A percentile compares a stretch with the other conserved stretches of the same genome.
Evolutionary conservation across 2,329 filamentous ascomycete species (phyloP).

Genomic region (Cercospora zeina): DNA sequence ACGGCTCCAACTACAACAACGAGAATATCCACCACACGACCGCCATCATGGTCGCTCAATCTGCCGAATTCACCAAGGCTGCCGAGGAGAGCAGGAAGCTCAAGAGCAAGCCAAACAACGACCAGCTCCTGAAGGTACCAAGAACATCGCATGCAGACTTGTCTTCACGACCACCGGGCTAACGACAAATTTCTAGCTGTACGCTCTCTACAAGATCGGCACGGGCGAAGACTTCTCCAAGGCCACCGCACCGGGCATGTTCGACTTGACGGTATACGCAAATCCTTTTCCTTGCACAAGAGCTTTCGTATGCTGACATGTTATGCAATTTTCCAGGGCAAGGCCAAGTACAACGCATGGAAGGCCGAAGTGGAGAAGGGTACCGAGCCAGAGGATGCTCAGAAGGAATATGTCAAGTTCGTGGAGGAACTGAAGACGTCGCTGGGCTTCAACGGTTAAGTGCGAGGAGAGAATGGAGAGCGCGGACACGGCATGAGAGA

Average conservation of each 20-base stretch:
- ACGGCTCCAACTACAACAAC: background rate
- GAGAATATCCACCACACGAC: background rate
- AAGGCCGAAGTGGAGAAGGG: constrained; percentile 66
- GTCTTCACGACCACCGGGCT: background rate
- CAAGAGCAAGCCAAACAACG: constrained; percentile 62
- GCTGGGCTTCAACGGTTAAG: constrained; percentile 65
- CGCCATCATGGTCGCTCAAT: constrained; percentile 22
- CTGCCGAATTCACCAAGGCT: constrained; percentile 80
- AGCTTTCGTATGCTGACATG: background rate
- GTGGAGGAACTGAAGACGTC: constrained; percentile 70
- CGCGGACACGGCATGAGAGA: constrained; percentile 1
- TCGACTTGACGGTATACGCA: constrained; percentile 65
- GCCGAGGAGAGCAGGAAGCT: constrained; percentile 67
- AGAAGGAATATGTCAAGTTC: constrained; percentile 72
- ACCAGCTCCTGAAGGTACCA: constrained; percentile 62
- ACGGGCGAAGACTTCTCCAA: constrained; percentile 42
- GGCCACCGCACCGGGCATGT: constrained; percentile 61
- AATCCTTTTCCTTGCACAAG: too few species aligned
- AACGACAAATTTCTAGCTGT: constrained; percentile 47
- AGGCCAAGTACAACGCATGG: constrained; percentile 80
- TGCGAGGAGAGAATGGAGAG: constrained; percentile 3
- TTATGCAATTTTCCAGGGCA: constrained; percentile 43
- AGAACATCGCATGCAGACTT: background rate
- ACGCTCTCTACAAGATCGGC: constrained; percentile 53
- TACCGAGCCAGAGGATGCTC: constrained; percentile 64